Percentiles rank a stretch among this genome's conserved stretches.
phyloP scores from a whole-genome alignment of 2,329 filamentous ascomycete species.

The Pestalotiopsis sp. region DNA sequence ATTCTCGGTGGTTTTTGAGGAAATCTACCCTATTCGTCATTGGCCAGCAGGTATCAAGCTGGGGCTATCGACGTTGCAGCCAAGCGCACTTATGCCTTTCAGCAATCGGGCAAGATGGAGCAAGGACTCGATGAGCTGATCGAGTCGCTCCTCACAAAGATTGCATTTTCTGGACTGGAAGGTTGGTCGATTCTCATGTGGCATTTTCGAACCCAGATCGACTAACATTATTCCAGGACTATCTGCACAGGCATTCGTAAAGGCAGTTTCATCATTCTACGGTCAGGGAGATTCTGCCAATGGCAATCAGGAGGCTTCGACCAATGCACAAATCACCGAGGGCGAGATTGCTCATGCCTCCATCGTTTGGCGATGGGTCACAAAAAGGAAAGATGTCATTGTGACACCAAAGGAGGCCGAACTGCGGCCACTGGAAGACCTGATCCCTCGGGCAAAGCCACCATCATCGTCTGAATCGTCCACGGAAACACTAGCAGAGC shows the following conservation, averaged over 20 bases:
- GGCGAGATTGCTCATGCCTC: conserved; percentile 35
- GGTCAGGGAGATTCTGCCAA: not conserved
- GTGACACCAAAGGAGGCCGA: conserved; percentile 36
- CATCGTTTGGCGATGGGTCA: conserved; percentile 43
- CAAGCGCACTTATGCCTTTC: conserved; percentile 18
- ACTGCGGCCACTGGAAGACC: conserved; percentile 40
- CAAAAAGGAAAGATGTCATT: conserved; percentile 39
- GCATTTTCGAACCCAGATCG: not conserved
- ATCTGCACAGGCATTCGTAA: conserved; percentile 24
- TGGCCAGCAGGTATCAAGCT: not conserved
- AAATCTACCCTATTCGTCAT: not conserved
- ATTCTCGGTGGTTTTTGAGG: not conserved
- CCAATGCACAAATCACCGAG: conserved; percentile 5
- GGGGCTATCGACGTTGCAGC: not conserved
- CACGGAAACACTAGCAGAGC: not conserved
- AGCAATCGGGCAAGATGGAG: conserved; percentile 25
- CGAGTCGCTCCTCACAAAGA: conserved; percentile 43
- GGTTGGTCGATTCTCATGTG: conserved; percentile 32
- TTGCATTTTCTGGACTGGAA: conserved; percentile 42
- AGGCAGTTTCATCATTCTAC: conserved; percentile 27
- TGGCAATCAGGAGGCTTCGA: not conserved
- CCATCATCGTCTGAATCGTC: not conserved
- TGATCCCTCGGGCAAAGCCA: conserved; percentile 36
- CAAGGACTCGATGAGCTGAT: conserved; percentile 45
- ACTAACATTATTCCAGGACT: conserved; percentile 26